A percentile compares a stretch with the other conserved stretches of the same genome.
Conservation (phyloP, 1,284 basidiomycete species). For the Volvariella surrecta region DNA sequence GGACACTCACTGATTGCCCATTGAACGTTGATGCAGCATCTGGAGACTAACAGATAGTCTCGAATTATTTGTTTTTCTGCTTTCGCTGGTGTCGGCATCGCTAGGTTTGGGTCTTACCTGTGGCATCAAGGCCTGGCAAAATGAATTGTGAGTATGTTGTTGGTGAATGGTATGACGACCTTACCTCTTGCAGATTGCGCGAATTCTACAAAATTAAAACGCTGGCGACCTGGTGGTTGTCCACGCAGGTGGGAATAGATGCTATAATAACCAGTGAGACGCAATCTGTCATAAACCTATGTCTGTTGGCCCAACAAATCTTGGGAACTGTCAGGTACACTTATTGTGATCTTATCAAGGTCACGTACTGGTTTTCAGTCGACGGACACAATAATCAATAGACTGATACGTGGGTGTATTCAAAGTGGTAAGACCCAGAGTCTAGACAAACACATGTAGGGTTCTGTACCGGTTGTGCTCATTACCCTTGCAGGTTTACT, state of each 20-base stretch:
- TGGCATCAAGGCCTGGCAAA: neutral
- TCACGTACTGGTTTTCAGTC: neutral
- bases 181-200: neutral
- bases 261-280: neutral
- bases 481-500: constrained; percentile 1
- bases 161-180: neutral
- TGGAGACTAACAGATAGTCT: neutral
- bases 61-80: neutral
- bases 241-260: neutral
- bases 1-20: neutral
- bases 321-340: neutral
- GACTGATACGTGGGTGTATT: constrained; percentile 1
- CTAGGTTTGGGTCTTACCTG: neutral
- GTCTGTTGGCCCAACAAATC: neutral
- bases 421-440: neutral
- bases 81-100: neutral
- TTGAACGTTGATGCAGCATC: neutral
- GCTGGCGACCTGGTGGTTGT: neutral
- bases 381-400: neutral
- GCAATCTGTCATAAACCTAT: neutral
- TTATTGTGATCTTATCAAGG: neutral
- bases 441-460: neutral
- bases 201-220: neutral
- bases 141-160: neutral
- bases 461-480: neutral